phyloP scores from a whole-genome alignment of 768 basidiomycete species.

The Lenzites betulinus region DNA sequence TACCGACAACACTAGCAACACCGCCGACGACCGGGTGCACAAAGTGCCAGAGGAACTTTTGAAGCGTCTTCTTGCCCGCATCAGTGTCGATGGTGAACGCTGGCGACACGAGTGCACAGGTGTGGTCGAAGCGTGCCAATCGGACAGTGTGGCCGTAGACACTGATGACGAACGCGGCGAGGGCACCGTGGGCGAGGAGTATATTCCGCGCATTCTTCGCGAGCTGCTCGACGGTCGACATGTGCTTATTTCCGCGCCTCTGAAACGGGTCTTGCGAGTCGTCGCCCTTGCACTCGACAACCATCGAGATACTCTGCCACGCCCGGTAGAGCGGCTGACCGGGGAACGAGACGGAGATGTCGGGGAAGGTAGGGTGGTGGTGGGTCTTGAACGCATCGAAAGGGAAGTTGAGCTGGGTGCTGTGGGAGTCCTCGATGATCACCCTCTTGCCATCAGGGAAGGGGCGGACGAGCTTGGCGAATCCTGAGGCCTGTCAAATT shows the following conservation, averaged over 20 bases:
- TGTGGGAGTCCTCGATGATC: not conserved
- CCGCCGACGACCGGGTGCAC: not conserved
- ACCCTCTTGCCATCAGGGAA: not conserved
- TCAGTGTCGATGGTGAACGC: not conserved
- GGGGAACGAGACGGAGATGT: slow-evolving; percentile 4
- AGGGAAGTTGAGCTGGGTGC: not conserved
- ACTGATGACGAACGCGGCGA: slow-evolving; percentile 14
- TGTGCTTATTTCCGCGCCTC: not conserved
- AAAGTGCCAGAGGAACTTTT: slow-evolving; percentile 17
- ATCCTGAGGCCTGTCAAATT: not conserved
- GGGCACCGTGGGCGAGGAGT: slow-evolving; percentile 8
- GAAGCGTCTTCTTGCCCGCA: not conserved
- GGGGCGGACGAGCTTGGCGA: not conserved
- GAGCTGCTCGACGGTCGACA: slow-evolving; percentile 3
- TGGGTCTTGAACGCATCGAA: slow-evolving; percentile 2
- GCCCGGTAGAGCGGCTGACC: not conserved
- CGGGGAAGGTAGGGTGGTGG: slow-evolving; percentile 3
- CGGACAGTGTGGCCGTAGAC: slow-evolving; percentile 13
- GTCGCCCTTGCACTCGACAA: slow-evolving; percentile 7
- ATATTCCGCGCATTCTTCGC: slow-evolving; percentile 16
- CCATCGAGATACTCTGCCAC: slow-evolving; percentile 14
- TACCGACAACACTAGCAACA: not conserved
- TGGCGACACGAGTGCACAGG: slow-evolving; percentile 7
- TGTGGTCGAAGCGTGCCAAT: slow-evolving; percentile 20
- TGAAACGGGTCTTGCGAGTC: not conserved